Conservation (phyloP, 129 eudicot species). For the Gnaphalium uliginosum region DNA sequence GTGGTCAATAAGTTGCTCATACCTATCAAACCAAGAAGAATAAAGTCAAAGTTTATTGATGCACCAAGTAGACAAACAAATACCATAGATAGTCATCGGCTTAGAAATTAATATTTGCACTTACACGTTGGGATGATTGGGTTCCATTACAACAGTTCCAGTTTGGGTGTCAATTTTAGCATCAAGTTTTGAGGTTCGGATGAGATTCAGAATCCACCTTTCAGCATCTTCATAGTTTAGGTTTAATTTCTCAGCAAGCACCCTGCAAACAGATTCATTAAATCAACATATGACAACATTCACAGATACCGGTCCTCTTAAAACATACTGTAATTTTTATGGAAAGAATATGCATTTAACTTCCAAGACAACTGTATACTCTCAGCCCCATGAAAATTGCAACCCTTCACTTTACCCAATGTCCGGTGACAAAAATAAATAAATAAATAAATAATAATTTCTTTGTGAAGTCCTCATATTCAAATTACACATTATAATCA, state of each 20-base stretch:
- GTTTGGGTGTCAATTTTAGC: constrained; percentile 85
- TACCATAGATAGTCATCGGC: not conserved
- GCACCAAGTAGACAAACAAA: not conserved
- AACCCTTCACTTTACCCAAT: not conserved
- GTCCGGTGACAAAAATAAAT: too few relatives aligned
- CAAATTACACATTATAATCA: not conserved
- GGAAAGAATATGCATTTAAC: not conserved
- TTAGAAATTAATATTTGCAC: constrained; percentile 17
- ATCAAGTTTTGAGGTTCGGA: constrained; percentile 85
- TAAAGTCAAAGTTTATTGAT: not conserved
- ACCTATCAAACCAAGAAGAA: constrained; percentile 41
- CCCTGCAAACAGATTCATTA: constrained; percentile 45
- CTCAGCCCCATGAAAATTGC: not conserved
- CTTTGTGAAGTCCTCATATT: not conserved
- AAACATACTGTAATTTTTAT: not conserved
- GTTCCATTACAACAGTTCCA: constrained; percentile 91
- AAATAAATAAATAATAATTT: too few relatives aligned
- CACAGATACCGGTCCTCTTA: not conserved
- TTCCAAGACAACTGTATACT: not conserved
- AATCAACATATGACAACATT: not conserved
- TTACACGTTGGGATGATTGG: constrained; percentile 88
- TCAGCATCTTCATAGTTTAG: constrained; percentile 92
- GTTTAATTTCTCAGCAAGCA: constrained; percentile 91
- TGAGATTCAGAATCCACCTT: constrained; percentile 94
- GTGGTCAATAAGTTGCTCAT: constrained; percentile 98